phyloP scores from a whole-genome alignment of 441 rosid species.

The Euphorbia celastroides region DNA sequence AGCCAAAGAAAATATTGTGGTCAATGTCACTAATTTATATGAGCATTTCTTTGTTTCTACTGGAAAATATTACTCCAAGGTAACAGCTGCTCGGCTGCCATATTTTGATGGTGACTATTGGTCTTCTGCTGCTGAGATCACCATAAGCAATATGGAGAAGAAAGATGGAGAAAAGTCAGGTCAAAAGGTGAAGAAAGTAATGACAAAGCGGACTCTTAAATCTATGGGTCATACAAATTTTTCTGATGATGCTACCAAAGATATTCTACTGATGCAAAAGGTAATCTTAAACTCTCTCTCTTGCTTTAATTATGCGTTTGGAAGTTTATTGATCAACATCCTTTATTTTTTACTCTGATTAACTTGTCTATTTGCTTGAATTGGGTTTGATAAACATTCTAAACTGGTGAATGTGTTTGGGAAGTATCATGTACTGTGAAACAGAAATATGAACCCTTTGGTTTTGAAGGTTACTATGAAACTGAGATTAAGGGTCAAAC shows the following conservation, averaged over 20 bases:
- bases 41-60: slow-evolving; percentile 51
- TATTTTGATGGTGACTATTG: slow-evolving; percentile 84
- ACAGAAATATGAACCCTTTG: not conserved
- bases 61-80: slow-evolving; percentile 39
- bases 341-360: not conserved
- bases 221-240: slow-evolving; percentile 49
- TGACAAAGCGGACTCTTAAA: slow-evolving; percentile 50
- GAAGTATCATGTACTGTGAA: not conserved
- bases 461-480: not conserved
- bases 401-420: not conserved
- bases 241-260: slow-evolving; percentile 48
- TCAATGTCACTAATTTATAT: slow-evolving; percentile 47
- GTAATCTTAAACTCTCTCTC: slow-evolving; percentile 26
- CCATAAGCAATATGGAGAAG: slow-evolving; percentile 36
- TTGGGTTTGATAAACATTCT: not conserved
- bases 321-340: not conserved
- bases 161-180: slow-evolving; percentile 21
- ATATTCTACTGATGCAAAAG: slow-evolving; percentile 56
- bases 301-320: not conserved
- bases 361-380: not conserved
- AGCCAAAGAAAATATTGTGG: slow-evolving; percentile 39
- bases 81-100: slow-evolving; percentile 67
- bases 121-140: slow-evolving; percentile 52
- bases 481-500: not conserved
- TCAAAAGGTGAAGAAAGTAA: slow-evolving; percentile 31